Percentiles rank a stretch among this genome's conserved stretches.
Conservation (phyloP, 768 basidiomycete species). For the Pulveroboletus sp. region DNA sequence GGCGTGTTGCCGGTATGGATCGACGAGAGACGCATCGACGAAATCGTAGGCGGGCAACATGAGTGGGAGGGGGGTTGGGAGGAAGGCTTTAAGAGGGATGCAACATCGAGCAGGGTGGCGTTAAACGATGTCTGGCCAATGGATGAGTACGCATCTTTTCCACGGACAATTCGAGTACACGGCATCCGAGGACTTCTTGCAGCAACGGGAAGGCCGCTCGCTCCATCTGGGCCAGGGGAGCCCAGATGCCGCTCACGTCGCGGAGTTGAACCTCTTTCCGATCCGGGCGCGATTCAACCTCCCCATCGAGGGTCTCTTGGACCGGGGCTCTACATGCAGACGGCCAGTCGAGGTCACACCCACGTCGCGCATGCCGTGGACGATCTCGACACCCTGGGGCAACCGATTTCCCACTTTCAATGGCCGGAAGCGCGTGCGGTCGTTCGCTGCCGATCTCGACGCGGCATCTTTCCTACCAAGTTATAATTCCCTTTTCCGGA, state of each 20-base stretch:
- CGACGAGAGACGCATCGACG: constrained; percentile 7
- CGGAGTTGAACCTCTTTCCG: constrained; percentile 24
- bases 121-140: not conserved
- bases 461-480: not conserved
- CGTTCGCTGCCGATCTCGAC: constrained; percentile 19
- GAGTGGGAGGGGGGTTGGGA: not conserved
- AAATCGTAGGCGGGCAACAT: constrained; percentile 15
- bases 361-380: not conserved
- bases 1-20: not conserved
- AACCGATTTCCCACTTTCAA: not conserved
- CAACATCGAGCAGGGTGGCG: not conserved
- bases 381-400: not conserved
- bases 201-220: not conserved
- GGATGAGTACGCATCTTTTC: not conserved
- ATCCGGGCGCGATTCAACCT: constrained; percentile 24
- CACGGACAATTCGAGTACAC: constrained; percentile 6
- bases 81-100: constrained; percentile 3
- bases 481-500: constrained; percentile 13
- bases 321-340: not conserved
- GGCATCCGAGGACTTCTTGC: constrained; percentile 25
- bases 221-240: constrained; percentile 3
- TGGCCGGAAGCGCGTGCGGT: constrained; percentile 1
- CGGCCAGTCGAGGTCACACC: not conserved
- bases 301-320: constrained; percentile 12
- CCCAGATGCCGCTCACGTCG: constrained; percentile 6